Base-by-base conservation (phyloP, 495 filamentous ascomycete species). In the Cercophora sp. region DNA sequence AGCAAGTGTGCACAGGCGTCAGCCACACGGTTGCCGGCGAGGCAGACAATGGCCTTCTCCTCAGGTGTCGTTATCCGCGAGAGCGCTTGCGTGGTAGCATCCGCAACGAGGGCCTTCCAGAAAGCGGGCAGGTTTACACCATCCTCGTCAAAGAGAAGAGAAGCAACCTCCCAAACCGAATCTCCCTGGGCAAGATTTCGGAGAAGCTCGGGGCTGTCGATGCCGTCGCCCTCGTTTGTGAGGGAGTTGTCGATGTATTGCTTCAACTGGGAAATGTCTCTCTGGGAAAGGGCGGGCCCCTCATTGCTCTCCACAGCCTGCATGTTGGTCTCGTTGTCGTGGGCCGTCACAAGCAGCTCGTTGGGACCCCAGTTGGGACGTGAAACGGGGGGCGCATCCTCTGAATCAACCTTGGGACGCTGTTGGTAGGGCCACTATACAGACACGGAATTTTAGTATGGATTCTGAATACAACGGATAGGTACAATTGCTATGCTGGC, bases 361-460 rank as follows among this genome's bases (percentile, higher is more conserved):
- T 83, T 79, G 2, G 83, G 79, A 22, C 86, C 84, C 89, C 92
- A 96, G 43, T 78, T 82, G 25, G 90, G 88, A 49, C 74, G 86
- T 77, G 51, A 78, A 79, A 48, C 77, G 64, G 70, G 86, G 81
- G 61, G 80, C 85, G 37, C 69, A 73, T 64, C 73, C 25, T 76
- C 66, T 29, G 79, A 70, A 59, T 84, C 79, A 53, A 78, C 74
- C 64, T 90, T 89, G 31, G 85, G 74, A 60, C 79, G 79, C 66
- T 90, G 91, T 65, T 85, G 75, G 70, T 93, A 90, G 32, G 90
- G 89, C 82, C 85, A 95, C 91, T 96, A 82, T 62, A 77, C 67
- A 61, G 68, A 71, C 72, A 64, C 60, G 65, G 67, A 59, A 66
- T 70, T 18, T 63, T 69, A 62, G 60, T 64, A 35, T 69, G 61